A percentile compares a stretch with the other conserved stretches of the same genome.
phyloP scores from a whole-genome alignment of 768 basidiomycete genomes.

The Podaxis sp. region DNA sequence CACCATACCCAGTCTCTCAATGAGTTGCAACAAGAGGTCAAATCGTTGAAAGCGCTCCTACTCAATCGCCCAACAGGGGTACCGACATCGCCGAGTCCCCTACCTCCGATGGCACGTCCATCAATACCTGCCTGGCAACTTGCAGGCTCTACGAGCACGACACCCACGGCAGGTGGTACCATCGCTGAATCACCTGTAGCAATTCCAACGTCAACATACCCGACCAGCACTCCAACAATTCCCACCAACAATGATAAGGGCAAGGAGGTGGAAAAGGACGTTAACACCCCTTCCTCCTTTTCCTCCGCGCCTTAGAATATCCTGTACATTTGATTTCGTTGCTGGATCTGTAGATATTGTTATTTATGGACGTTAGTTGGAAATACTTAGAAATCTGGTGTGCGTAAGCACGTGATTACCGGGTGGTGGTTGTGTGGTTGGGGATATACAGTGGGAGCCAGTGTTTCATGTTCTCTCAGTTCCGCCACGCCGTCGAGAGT shows the following conservation, averaged over 20 bases:
- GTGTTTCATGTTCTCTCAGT: constrained; percentile 66
- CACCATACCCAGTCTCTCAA: constrained; percentile 77
- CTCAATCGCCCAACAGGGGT: constrained; percentile 64
- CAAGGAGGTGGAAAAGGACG: constrained; percentile 44
- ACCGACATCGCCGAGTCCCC: constrained; percentile 46
- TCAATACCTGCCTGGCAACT: constrained; percentile 94
- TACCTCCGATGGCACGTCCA: constrained; percentile 58
- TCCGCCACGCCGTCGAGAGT: constrained; percentile 71
- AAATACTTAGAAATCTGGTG: background rate
- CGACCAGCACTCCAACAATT: background rate
- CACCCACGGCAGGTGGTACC: constrained; percentile 14
- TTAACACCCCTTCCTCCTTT: background rate
- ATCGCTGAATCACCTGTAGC: constrained; percentile 22
- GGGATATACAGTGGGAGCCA: background rate
- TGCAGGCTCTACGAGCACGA: constrained; percentile 31
- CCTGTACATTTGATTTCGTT: background rate
- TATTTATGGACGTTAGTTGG: background rate
- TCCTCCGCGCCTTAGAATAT: background rate
- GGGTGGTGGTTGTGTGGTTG: background rate
- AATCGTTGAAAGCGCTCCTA: constrained; percentile 88
- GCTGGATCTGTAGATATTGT: background rate
- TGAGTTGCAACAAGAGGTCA: constrained; percentile 92
- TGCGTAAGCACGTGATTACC: constrained; percentile 7
- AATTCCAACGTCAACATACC: constrained; percentile 15
- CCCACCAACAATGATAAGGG: constrained; percentile 47